A percentile compares a stretch with the other conserved stretches of the same genome.
Conservation (phyloP, 208 protist genomes). For the Wallacemonas sp. region DNA sequence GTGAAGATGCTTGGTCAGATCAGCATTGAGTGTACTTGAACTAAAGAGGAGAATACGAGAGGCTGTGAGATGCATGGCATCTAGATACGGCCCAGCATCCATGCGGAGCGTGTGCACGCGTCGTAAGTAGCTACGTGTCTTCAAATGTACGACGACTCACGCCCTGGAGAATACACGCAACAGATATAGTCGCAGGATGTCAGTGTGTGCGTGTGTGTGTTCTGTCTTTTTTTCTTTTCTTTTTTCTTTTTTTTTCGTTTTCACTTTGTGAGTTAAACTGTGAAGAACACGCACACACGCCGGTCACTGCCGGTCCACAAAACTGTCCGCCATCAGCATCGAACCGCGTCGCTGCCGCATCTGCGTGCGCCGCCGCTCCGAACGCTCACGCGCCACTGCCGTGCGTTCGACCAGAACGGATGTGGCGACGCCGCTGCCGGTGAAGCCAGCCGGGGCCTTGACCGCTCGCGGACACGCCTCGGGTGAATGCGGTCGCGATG, state of each 20-base stretch:
- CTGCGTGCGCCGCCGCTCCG: neutral
- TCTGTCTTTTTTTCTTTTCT: no score
- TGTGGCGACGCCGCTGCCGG: constrained; percentile 32
- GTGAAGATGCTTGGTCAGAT: no score
- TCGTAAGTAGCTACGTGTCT: no score
- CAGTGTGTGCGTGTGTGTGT: no score
- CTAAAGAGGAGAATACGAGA: no score
- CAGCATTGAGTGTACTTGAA: no score
- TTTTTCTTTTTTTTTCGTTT: neutral
- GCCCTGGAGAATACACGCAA: no score
- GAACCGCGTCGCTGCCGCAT: constrained; percentile 23
- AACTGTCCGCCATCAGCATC: constrained; percentile 54
- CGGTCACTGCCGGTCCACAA: constrained; percentile 27
- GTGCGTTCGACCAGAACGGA: neutral
- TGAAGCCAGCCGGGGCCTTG: constrained; percentile 41
- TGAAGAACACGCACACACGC: neutral
- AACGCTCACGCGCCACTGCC: neutral
- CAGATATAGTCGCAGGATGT: no score
- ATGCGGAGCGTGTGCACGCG: no score
- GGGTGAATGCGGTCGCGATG: constrained; percentile 34
- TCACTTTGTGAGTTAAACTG: neutral
- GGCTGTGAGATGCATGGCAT: no score
- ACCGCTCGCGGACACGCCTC: constrained; percentile 55
- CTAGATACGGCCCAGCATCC: no score
- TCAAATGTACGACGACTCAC: no score